Evolutionary conservation across 768 basidiomycete genomes (phyloP).

Genomic region (Psilocybe cubensis): DNA sequence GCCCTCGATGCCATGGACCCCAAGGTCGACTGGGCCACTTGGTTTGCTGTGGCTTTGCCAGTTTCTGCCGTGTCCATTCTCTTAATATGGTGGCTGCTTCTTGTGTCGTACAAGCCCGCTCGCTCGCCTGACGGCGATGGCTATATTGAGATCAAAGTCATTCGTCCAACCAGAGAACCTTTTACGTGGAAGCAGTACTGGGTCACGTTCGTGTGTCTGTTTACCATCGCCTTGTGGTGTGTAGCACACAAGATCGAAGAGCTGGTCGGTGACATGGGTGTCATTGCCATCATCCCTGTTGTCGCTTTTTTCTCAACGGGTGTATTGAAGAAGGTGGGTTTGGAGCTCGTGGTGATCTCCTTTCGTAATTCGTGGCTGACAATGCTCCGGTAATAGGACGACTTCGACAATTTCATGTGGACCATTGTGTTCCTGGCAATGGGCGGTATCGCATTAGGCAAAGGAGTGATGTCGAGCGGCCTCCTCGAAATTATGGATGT

Average conservation of each 20-base stretch:
- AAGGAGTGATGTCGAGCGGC: conserved; percentile 90
- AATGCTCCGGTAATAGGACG: conserved; percentile 57
- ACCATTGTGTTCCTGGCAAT: conserved; percentile 95
- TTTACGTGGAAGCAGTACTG: conserved; percentile 90
- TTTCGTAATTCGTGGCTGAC: conserved; percentile 7
- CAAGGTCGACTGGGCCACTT: conserved; percentile 83
- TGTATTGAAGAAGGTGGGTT: conserved; percentile 84
- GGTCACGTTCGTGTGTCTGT: conserved; percentile 81
- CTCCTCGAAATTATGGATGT: conserved; percentile 79
- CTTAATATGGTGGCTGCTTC: conserved; percentile 89
- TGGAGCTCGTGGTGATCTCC: conserved; percentile 10
- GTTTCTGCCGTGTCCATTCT: conserved; percentile 86
- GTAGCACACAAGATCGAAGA: conserved; percentile 78
- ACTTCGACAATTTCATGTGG: conserved; percentile 95
- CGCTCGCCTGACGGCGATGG: conserved; percentile 74
- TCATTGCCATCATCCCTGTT: conserved; percentile 93
- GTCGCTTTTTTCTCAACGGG: conserved; percentile 94
- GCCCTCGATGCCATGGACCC: conserved; percentile 88
- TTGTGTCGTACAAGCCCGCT: conserved; percentile 79
- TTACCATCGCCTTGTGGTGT: conserved; percentile 92
- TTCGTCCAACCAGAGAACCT: conserved; percentile 79
- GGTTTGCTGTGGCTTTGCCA: conserved; percentile 94
- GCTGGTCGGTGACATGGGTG: conserved; percentile 93
- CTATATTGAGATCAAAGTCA: conserved; percentile 81
- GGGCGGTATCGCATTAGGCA: conserved; percentile 96